These are phyloP conservation scores for Coemansia javaensis DNA, from an alignment of 192 early-diverging fungal species.

Conservation along the genomic window DNA sequence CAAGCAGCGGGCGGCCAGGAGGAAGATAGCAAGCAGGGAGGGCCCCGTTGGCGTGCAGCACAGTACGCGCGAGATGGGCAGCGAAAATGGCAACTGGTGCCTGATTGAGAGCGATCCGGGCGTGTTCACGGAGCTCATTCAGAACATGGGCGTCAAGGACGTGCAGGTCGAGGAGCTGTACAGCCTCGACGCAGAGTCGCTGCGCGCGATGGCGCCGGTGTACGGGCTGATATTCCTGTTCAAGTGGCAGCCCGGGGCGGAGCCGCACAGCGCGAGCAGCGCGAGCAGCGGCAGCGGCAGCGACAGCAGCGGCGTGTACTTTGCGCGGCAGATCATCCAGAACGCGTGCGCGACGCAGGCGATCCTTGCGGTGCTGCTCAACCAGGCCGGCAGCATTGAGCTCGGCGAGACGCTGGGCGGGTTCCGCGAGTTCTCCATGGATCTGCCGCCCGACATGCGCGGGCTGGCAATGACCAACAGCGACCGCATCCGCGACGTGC, in stretches of 20 bases:
- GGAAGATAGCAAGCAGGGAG: neutral
- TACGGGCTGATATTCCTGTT: constrained; percentile 82
- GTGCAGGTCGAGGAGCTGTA: constrained; percentile 78
- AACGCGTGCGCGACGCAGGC: constrained; percentile 88
- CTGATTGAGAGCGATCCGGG: constrained; percentile 85
- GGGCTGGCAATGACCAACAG: constrained; percentile 76
- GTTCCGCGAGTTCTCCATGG: constrained; percentile 66
- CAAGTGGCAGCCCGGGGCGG: constrained; percentile 57
- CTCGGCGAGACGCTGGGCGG: constrained; percentile 62
- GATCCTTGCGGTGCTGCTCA: constrained; percentile 71
- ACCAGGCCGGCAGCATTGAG: constrained; percentile 55
- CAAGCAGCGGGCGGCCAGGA: no score
- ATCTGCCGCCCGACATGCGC: constrained; percentile 71
- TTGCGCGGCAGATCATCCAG: constrained; percentile 70
- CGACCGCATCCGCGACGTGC: constrained; percentile 67
- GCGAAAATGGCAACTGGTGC: constrained; percentile 71
- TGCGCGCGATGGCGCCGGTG: constrained; percentile 64
- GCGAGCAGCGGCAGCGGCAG: constrained; percentile 17
- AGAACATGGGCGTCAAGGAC: constrained; percentile 64
- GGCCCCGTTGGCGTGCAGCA: no score
- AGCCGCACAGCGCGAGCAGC: neutral
- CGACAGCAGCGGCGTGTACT: constrained; percentile 56
- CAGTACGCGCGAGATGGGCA: constrained; percentile 15
- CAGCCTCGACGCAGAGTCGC: constrained; percentile 60
- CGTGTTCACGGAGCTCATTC: constrained; percentile 80